phyloP scores from a whole-genome alignment of 441 rosid genomes.

The Arabidopsis hybrid region DNA sequence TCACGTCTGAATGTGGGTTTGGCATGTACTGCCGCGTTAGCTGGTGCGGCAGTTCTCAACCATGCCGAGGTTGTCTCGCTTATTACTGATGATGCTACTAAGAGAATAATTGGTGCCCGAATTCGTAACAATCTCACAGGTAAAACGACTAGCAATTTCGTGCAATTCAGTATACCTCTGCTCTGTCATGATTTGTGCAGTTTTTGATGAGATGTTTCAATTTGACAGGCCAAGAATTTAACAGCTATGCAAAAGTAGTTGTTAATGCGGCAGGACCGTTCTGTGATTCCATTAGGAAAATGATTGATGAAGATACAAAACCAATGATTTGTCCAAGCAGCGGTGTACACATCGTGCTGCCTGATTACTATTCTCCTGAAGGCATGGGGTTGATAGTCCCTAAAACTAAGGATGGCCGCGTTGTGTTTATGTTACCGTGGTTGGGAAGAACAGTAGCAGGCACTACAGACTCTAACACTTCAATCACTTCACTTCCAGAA shows the following conservation, averaged over 20 bases:
- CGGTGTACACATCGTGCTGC: slow-evolving; percentile 91
- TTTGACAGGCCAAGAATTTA: slow-evolving; percentile 76
- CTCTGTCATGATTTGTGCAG: background rate
- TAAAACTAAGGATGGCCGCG: slow-evolving; percentile 97
- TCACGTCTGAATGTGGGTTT: slow-evolving; percentile 87
- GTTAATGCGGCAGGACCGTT: slow-evolving; percentile 97
- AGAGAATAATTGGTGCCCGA: slow-evolving; percentile 73
- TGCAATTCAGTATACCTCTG: slow-evolving; percentile 21
- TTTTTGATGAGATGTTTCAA: slow-evolving; percentile 26
- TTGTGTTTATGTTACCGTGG: slow-evolving; percentile 97
- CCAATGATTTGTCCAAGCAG: slow-evolving; percentile 94
- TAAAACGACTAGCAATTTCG: slow-evolving; percentile 35
- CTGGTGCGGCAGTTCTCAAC: slow-evolving; percentile 92
- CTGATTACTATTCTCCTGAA: slow-evolving; percentile 97
- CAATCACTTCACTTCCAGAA: slow-evolving; percentile 86
- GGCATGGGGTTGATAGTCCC: slow-evolving; percentile 99
- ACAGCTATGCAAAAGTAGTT: slow-evolving; percentile 84
- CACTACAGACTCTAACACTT: slow-evolving; percentile 91
- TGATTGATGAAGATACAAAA: slow-evolving; percentile 71
- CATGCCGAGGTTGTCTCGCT: slow-evolving; percentile 92
- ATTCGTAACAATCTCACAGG: slow-evolving; percentile 87
- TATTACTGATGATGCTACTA: slow-evolving; percentile 66
- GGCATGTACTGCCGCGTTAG: slow-evolving; percentile 89
- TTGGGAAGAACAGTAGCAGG: slow-evolving; percentile 97
- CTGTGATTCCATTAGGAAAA: slow-evolving; percentile 86